A percentile compares a stretch with the other conserved stretches of the same genome.
Conservation (phyloP, 2,329 filamentous ascomycete species). For the Cyclaneusma minus region DNA sequence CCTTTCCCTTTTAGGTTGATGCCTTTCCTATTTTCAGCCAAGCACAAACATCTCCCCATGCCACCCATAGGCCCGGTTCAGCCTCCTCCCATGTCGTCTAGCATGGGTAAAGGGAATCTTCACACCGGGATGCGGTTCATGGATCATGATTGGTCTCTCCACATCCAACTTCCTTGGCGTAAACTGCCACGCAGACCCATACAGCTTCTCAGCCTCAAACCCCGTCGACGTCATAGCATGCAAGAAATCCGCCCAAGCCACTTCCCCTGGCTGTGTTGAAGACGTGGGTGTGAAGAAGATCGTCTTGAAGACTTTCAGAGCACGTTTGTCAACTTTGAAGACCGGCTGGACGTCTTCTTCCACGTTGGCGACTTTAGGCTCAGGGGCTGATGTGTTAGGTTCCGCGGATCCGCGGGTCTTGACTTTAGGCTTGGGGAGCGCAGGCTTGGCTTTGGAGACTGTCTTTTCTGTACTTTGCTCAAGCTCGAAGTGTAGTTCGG, state of each 20-base stretch:
- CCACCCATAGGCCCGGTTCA: slow-evolving; percentile 37
- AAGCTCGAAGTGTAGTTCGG: slow-evolving; percentile 13
- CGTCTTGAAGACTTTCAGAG: slow-evolving; percentile 25
- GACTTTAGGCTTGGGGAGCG: slow-evolving; percentile 7
- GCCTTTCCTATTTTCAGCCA: too few relatives aligned
- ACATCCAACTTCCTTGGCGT: slow-evolving; percentile 22
- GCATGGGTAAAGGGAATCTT: slow-evolving; percentile 34
- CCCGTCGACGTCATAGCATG: slow-evolving; percentile 33
- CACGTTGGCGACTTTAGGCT: neutral
- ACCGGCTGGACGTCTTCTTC: slow-evolving; percentile 11
- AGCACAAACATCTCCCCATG: slow-evolving; percentile 26
- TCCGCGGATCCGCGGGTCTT: slow-evolving; percentile 14
- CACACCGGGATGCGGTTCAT: slow-evolving; percentile 39
- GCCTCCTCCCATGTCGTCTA: slow-evolving; percentile 29
- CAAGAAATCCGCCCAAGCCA: slow-evolving; percentile 36
- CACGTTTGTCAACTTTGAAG: slow-evolving; percentile 21
- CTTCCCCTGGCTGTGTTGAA: slow-evolving; percentile 26
- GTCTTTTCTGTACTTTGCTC: slow-evolving; percentile 8
- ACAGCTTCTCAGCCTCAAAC: slow-evolving; percentile 38
- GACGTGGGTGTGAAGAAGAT: slow-evolving; percentile 23
- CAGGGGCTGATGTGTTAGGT: slow-evolving; percentile 1
- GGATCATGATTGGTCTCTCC: slow-evolving; percentile 37
- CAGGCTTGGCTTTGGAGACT: slow-evolving; percentile 2
- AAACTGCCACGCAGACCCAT: slow-evolving; percentile 47
- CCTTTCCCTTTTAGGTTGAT: too few relatives aligned